Evolutionary conservation across 2,329 filamentous ascomycete genomes (phyloP).

Genomic region (Fusarium humuli): DNA sequence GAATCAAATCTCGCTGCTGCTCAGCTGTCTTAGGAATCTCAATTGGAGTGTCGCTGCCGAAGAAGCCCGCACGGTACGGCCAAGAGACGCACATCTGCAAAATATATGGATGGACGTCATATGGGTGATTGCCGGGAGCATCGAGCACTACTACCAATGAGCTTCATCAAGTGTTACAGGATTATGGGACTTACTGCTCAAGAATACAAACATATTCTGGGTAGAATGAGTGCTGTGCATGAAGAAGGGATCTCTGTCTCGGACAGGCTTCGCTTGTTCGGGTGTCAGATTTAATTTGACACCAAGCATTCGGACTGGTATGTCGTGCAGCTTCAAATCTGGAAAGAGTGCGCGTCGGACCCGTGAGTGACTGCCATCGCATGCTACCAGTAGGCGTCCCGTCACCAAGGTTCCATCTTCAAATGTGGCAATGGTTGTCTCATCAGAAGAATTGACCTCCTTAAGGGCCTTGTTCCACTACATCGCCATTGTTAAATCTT

Average conservation of each 20-base stretch:
- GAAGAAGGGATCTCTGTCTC: slow-evolving; percentile 64
- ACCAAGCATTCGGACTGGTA: slow-evolving; percentile 64
- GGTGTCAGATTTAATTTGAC: slow-evolving; percentile 56
- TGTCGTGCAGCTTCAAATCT: slow-evolving; percentile 50
- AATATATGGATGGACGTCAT: slow-evolving; percentile 52
- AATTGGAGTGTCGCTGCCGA: slow-evolving; percentile 48
- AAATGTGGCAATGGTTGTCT: slow-evolving; percentile 58
- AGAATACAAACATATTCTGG: slow-evolving; percentile 64
- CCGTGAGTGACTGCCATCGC: slow-evolving; percentile 62
- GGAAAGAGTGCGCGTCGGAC: slow-evolving; percentile 55
- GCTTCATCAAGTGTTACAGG: rapidly evolving
- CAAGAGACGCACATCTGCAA: slow-evolving; percentile 66
- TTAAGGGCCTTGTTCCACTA: slow-evolving; percentile 57
- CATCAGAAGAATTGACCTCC: slow-evolving; percentile 46
- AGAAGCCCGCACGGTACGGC: slow-evolving; percentile 55
- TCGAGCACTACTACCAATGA: slow-evolving; percentile 56
- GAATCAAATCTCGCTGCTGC: slow-evolving; percentile 58
- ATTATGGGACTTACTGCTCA: slow-evolving; percentile 56
- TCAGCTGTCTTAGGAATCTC: slow-evolving; percentile 55
- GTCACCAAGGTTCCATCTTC: slow-evolving; percentile 57
- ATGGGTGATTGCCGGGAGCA: slow-evolving; percentile 57
- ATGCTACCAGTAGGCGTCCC: slow-evolving; percentile 61
- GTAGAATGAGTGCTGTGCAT: slow-evolving; percentile 65
- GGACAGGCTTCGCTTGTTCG: slow-evolving; percentile 56
- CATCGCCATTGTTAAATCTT: background rate